A percentile compares a stretch with the other conserved stretches of the same genome.
These are phyloP conservation scores for Dissoconium aciculare DNA, from an alignment of 2,329 filamentous ascomycete genomes.

Conservation along the genomic window DNA sequence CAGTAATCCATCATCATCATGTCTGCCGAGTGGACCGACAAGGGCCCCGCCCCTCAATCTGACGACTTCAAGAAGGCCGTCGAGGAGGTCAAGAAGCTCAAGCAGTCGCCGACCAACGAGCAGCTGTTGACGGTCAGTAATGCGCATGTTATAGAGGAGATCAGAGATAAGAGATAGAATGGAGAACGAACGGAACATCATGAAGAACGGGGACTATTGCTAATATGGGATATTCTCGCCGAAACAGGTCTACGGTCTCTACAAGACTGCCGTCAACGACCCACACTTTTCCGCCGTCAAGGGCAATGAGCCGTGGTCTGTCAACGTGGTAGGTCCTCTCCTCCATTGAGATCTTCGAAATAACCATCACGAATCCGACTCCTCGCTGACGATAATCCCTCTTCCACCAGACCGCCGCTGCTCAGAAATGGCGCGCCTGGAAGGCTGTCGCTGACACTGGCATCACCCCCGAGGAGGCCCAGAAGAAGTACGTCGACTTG, in stretches of 20 bases:
- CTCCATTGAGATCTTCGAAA: background rate
- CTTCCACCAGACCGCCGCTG: background rate
- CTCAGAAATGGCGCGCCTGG: constrained; percentile 59
- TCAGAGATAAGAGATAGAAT: constrained; percentile 35
- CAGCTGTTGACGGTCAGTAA: too few species aligned
- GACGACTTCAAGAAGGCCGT: constrained; percentile 74
- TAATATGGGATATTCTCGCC: too few species aligned
- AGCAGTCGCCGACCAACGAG: constrained; percentile 46
- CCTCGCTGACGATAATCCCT: too few species aligned
- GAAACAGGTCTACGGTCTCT: constrained; percentile 40
- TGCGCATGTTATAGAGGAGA: too few species aligned
- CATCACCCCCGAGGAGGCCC: constrained; percentile 49
- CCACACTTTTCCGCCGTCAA: constrained; percentile 25
- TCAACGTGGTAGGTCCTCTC: constrained; percentile 47
- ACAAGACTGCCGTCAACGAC: constrained; percentile 31
- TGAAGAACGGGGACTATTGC: too few species aligned
- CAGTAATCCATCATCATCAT: background rate
- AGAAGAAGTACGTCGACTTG: constrained; percentile 59
- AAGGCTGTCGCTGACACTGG: constrained; percentile 51
- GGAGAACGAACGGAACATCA: too few species aligned
- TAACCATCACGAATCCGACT: too few species aligned
- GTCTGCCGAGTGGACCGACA: background rate
- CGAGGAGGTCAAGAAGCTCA: constrained; percentile 52
- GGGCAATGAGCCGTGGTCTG: constrained; percentile 51
- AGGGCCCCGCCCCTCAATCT: constrained; percentile 10